Evolutionary conservation across 352 stramenopile genomes (phyloP), one percentile per base, ranked within the genome.

Genomic region (Pythium utonaiense): DNA sequence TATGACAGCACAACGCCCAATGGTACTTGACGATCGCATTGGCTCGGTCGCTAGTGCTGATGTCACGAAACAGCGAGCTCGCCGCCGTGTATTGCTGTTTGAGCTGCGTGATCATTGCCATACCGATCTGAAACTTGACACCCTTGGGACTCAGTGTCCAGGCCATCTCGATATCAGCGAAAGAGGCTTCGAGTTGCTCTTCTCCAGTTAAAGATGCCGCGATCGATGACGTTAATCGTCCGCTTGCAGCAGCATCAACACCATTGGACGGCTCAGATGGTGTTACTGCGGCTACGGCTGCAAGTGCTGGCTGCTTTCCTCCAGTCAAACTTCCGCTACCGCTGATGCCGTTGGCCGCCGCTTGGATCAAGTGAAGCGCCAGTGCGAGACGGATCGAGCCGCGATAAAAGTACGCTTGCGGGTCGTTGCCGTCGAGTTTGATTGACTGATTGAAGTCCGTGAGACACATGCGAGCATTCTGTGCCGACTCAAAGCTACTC

Each of bases 91-190:
- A 67, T 3, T 77, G 64, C 33, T 85, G 61, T 45, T 75, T 75
- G 10, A 93, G 72, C 54, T 91, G 80, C 21, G 68, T 74, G 52
- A 91, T 86, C 81, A 91, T 91, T 10, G 77, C 83, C 74, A 91
- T 82, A 13, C 80, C 79, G 31, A 87, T 73, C 40, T 89, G 70
- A 22, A 88, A 91, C 27, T 77, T 69, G 28, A 66, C 60, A 1
- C 60, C 60, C 12, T 27, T 77, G 3, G 80, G 73, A 5, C 67
- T 70, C 12, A 89, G 57, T 9, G 67, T 80, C 62, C 76, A 89
- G n/a, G 83, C 83, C 77, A 89, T 88, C 54, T 91, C 81, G 22
- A 91, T 84, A 53, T 93, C 83, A 5, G 71, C 77, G 41, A 89
- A 88, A 22, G 81, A 74, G 12, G 83, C 81, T 25, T 89, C 77